These are phyloP conservation scores for Pseudopyricularia cyperi DNA, from an alignment of 2,329 filamentous ascomycete species.

Conservation along the genomic window DNA sequence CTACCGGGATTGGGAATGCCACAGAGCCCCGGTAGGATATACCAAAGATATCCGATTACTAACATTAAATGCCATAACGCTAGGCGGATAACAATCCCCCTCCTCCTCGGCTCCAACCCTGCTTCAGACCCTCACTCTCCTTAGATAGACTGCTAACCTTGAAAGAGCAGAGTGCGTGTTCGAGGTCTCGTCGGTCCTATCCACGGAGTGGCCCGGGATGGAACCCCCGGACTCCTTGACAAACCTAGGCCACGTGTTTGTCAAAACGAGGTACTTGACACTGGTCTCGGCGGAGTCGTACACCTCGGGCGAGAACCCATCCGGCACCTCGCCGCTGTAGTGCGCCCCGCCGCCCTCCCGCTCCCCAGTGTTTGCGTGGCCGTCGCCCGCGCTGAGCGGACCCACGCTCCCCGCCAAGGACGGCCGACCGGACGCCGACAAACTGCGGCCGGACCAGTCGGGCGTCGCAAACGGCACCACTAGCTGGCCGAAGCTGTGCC, in stretches of 20 bases:
- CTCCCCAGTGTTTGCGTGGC: no score
- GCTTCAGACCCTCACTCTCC: background rate
- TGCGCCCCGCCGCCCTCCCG: background rate
- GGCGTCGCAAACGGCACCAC: background rate
- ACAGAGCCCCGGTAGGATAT: no score
- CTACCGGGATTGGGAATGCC: no score
- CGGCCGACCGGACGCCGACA: background rate
- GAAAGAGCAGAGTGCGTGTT: background rate
- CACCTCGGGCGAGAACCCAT: constrained; percentile 31
- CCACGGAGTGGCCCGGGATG: background rate
- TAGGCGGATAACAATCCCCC: no score
- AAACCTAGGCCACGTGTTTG: constrained; percentile 55
- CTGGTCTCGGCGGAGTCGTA: constrained; percentile 47
- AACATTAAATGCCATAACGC: no score
- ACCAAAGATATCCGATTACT: no score
- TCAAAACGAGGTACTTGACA: constrained; percentile 54
- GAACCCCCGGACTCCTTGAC: constrained; percentile 19
- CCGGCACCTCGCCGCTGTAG: background rate
- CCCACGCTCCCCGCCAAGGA: background rate
- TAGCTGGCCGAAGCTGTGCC: background rate
- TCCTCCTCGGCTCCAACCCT: no score
- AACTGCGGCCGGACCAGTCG: background rate
- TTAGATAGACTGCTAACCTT: background rate
- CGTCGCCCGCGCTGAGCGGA: background rate
- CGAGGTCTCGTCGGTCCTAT: background rate